These are phyloP conservation scores for Lasiodiplodia sp. DNA, from an alignment of 2,329 filamentous ascomycete species.

Conservation along the genomic window DNA sequence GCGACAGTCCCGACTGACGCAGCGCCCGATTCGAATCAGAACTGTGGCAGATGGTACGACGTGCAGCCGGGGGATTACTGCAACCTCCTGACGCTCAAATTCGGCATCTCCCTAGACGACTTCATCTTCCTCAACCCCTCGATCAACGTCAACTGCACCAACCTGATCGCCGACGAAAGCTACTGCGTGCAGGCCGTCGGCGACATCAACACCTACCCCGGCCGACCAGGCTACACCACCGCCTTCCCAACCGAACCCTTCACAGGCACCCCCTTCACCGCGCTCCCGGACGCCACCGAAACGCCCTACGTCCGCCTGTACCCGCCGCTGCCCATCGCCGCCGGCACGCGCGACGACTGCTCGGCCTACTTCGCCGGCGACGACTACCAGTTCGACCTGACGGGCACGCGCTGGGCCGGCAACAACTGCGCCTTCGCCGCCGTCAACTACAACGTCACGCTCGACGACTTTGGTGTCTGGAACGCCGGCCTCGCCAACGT, in stretches of 20 bases:
- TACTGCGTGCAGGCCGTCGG: slow-evolving; percentile 48
- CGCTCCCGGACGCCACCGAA: background rate
- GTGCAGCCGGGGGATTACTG: slow-evolving; percentile 45
- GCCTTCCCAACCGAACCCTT: slow-evolving; percentile 6
- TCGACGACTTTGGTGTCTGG: slow-evolving; percentile 5
- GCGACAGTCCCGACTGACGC: slow-evolving; percentile 35
- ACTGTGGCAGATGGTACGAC: slow-evolving; percentile 43
- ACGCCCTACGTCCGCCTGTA: background rate
- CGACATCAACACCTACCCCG: slow-evolving; percentile 36
- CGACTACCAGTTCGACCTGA: slow-evolving; percentile 32
- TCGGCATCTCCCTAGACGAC: slow-evolving; percentile 42
- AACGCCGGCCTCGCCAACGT: background rate
- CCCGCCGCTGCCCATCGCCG: slow-evolving; percentile 33
- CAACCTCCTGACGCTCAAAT: slow-evolving; percentile 41
- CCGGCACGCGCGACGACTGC: slow-evolving; percentile 37
- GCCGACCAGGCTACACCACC: slow-evolving; percentile 29
- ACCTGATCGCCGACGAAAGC: slow-evolving; percentile 39
- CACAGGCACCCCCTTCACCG: background rate
- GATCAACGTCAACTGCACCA: slow-evolving; percentile 46
- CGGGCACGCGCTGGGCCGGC: slow-evolving; percentile 8
- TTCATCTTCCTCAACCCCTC: slow-evolving; percentile 46
- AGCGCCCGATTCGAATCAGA: slow-evolving; percentile 34
- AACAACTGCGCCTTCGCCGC: slow-evolving; percentile 29
- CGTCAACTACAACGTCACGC: slow-evolving; percentile 11
- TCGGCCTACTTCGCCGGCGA: slow-evolving; percentile 34